Base-by-base conservation (phyloP, 495 filamentous ascomycete species). In the Jackrogersella minutella region DNA sequence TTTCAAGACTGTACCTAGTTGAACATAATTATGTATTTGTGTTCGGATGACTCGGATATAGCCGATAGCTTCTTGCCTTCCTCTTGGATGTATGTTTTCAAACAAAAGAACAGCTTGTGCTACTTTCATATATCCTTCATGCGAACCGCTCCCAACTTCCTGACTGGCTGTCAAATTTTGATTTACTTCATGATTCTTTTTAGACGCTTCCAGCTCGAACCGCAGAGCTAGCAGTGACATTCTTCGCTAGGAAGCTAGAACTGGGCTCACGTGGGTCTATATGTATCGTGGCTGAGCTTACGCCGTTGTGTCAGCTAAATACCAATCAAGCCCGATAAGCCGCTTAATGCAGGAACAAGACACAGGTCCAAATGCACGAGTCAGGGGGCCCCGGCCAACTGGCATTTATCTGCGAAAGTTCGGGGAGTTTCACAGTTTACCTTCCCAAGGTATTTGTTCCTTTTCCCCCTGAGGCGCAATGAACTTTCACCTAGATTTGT, bases 291-390 rank as follows among this genome's bases (percentile, higher is more conserved):
- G 46, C 55, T 50, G 47, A 53, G 47, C 37, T 5, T 21, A 58
- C 37, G 46, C 52, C 39, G 10, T 16, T 50, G 54, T 68, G 53
- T 54, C 53, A 68, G 53, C 65, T 36, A 58, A 43, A 56, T 17
- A 26, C 13, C 41, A 54, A 40, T 50, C 14, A 43, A 44, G 36
- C 58, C 58, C 52, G 47, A 53, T 58, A 34, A 49, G 13, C 24
- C n/a, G 58, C 58, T 52, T 64, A 68, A 68, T 68, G 65, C 65
- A 68, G 65, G 65, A 63, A 68, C 65, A 68, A 13, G 53, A 64
- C 10, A 49, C 55, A n/a, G 53, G 13, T 7, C 33, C 43, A 19
- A 36, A 67, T 62, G 64, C 64, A 67, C 39, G 64, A 63, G 33
- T 53, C 52, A 58, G 65, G 65, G 65, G 52, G 46, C 58, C 62